Conservation (phyloP, 805 yeast species). For the Candida silvicultrix region DNA sequence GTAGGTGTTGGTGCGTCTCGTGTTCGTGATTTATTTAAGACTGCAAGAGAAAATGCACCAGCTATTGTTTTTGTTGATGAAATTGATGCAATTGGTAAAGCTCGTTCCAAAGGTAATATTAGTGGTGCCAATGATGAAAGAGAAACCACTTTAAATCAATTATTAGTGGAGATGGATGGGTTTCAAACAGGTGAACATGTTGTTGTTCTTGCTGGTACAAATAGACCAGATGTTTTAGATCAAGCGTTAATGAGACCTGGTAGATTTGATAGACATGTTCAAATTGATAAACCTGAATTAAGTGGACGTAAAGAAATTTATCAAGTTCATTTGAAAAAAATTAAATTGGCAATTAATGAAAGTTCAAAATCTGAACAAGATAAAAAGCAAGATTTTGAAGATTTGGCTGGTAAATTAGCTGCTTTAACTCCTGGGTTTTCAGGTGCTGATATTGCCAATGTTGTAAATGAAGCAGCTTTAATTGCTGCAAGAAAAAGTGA, state of each 20-base stretch:
- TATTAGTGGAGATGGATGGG: conserved; percentile 95
- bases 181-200: conserved; percentile 84
- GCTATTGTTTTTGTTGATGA: conserved; percentile 89
- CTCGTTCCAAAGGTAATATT: conserved; percentile 63
- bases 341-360: conserved; percentile 39
- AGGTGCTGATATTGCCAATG: conserved; percentile 95
- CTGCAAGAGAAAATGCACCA: conserved; percentile 87
- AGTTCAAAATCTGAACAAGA: conserved; percentile 35
- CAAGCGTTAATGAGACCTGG: conserved; percentile 91
- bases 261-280: conserved; percentile 85
- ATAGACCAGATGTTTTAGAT: conserved; percentile 86
- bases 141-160: conserved; percentile 87
- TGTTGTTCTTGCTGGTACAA: conserved; percentile 92
- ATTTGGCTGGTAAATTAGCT: conserved; percentile 76
- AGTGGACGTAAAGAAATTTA: conserved; percentile 87
- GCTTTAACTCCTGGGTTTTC: conserved; percentile 93
- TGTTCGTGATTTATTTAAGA: conserved; percentile 86
- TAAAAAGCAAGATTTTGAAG: conserved; percentile 29
- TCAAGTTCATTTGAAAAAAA: conserved; percentile 66
- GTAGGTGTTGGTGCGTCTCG: conserved; percentile 95
- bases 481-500: conserved; percentile 82
- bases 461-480: conserved; percentile 90
- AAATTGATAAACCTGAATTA: conserved; percentile 81
- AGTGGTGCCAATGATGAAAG: conserved; percentile 89
- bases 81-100: conserved; percentile 93